These are phyloP conservation scores for Bruguiera sexangula DNA, from an alignment of 345 rosid species.

Conservation along the genomic window DNA sequence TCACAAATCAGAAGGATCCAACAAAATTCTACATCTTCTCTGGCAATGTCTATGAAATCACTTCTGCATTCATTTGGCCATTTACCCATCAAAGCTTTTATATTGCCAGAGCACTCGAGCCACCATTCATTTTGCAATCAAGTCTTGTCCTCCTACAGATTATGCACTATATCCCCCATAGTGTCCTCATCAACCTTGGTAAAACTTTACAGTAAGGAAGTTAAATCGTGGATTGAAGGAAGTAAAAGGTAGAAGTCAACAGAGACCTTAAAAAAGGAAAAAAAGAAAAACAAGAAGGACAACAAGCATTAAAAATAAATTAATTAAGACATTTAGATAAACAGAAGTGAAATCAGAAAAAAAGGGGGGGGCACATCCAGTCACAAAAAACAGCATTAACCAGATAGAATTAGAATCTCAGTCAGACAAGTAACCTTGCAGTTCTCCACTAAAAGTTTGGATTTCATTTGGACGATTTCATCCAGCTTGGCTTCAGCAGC, in stretches of 20 bases:
- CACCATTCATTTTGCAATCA: neutral
- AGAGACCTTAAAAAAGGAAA: neutral
- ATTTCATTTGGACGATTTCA: conserved; percentile 40
- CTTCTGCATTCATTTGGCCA: neutral
- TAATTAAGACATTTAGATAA: neutral
- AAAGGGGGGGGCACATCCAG: neutral
- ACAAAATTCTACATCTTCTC: neutral
- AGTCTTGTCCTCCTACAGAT: neutral
- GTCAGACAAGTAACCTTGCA: conserved; percentile 39
- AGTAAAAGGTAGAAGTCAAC: conserved; percentile 9
- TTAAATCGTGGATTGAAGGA: neutral
- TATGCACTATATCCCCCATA: neutral
- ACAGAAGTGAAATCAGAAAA: neutral
- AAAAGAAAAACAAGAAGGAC: neutral
- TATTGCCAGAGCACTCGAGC: neutral
- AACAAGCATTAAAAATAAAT: neutral
- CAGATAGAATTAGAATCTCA: too few relatives aligned
- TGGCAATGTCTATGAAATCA: neutral
- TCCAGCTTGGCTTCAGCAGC: conserved; percentile 52
- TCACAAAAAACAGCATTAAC: too few relatives aligned
- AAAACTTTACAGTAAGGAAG: neutral
- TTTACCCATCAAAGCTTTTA: neutral
- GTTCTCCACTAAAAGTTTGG: conserved; percentile 39
- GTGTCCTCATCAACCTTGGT: neutral
- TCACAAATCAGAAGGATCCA: neutral